Percentiles rank a stretch among this genome's conserved stretches.
These are phyloP conservation scores for Diaporthe sp. DNA, from an alignment of 2,329 filamentous ascomycete genomes.

Conservation along the genomic window DNA sequence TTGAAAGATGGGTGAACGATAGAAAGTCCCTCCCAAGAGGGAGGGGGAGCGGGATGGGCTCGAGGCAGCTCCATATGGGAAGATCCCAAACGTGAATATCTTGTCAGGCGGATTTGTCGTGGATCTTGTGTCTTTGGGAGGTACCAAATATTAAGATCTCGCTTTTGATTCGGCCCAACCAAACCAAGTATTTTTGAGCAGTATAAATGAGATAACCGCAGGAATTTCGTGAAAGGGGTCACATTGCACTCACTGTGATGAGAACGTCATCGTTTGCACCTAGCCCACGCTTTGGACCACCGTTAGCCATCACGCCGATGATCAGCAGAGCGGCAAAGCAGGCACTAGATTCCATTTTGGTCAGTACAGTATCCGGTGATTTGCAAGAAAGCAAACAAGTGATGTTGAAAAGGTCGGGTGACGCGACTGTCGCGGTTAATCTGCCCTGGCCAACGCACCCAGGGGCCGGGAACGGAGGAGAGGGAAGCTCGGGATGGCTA, in stretches of 20 bases:
- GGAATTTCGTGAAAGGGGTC: background rate
- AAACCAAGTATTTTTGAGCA: background rate
- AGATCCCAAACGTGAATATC: background rate
- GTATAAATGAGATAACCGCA: background rate
- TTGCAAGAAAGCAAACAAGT: too few relatives aligned
- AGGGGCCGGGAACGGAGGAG: background rate
- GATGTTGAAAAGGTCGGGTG: background rate
- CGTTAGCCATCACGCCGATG: constrained; percentile 6
- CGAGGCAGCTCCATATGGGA: background rate
- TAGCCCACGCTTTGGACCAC: constrained; percentile 41
- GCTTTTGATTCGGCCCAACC: background rate
- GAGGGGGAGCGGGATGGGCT: too few relatives aligned
- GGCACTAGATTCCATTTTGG: background rate
- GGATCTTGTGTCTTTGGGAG: background rate
- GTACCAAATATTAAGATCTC: background rate
- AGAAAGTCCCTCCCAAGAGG: too few relatives aligned
- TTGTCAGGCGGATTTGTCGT: background rate
- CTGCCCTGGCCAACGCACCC: background rate
- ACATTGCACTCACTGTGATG: constrained; percentile 34
- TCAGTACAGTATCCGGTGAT: background rate
- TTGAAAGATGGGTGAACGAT: background rate
- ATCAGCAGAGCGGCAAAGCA: constrained; percentile 2
- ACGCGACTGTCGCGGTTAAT: background rate
- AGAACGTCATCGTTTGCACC: constrained; percentile 42
- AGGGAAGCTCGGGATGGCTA: too few relatives aligned